phyloP scores from a whole-genome alignment of 371 early-diverging fungal genomes.

The Mortierella sp. region DNA sequence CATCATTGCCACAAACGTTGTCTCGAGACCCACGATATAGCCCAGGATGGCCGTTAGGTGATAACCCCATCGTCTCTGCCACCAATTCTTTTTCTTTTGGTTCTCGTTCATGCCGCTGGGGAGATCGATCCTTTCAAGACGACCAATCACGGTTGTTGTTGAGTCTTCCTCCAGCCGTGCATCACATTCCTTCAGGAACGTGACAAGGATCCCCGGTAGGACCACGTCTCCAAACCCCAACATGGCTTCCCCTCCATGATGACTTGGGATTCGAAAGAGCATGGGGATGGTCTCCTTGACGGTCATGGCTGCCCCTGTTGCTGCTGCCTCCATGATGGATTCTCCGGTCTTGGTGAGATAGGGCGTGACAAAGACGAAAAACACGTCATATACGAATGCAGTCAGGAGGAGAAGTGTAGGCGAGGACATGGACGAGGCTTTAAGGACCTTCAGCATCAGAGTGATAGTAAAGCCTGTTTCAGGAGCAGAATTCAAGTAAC shows the following conservation, averaged over 20 bases:
- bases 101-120: too few relatives aligned
- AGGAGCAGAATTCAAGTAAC: background rate
- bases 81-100: constrained; percentile 17
- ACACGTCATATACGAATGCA: constrained; percentile 54
- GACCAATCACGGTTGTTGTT: too few relatives aligned
- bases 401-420: constrained; percentile 47
- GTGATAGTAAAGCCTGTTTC: constrained; percentile 42
- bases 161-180: constrained; percentile 43
- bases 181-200: constrained; percentile 48
- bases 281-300: constrained; percentile 53
- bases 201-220: constrained; percentile 53
- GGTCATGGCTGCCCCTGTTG: constrained; percentile 52
- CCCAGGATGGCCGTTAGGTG: constrained; percentile 46
- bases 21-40: constrained; percentile 42
- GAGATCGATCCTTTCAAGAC: background rate
- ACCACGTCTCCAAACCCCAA: constrained; percentile 56
- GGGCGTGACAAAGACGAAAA: constrained; percentile 55
- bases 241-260: constrained; percentile 51
- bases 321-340: constrained; percentile 56
- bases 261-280: constrained; percentile 49
- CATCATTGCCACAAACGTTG: constrained; percentile 56
- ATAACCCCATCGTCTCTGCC: constrained; percentile 45
- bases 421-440: constrained; percentile 42
- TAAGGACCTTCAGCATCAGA: constrained; percentile 38
- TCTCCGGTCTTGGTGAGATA: constrained; percentile 51